Evolutionary conservation across 192 early-diverging fungal species (phyloP), one percentile per base, ranked within the genome.

Genomic region (Ambispora gerdemannii): DNA sequence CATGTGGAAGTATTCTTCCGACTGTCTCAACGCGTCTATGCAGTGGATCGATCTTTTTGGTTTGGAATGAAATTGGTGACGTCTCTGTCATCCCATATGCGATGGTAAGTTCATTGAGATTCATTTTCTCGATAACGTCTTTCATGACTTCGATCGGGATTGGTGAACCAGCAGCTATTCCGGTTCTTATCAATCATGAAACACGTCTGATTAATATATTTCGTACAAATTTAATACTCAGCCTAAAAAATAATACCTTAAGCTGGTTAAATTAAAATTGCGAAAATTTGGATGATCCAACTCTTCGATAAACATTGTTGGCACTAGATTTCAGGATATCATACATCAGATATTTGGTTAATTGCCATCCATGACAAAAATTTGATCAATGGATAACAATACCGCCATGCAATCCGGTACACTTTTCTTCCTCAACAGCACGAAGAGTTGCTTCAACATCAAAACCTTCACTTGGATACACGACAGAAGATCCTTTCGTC

Each of bases 121-220:
- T 25, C 75, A 83, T 77, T 62, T 78, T 80, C 6, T 65, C 52
- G 25, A 76, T 71, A 4, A 83, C 80, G 55, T 79, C 74, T 61
- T 70, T 76, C 82, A 83, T 83, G 17, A 81, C 74, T 34, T 76
- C 76, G 25, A 79, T 75, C 1, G 82, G 82, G 30, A 80, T 78
- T 24, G 76, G 72, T 1, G 77, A 79, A 0, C 82, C 82, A 13
- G 82, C 77, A 28, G 81, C 81, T 53, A 81, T 75, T 3, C 82
- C 82, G 25, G 80, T 81, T 13, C 82, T 72, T 50, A 81, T n/a
- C n/a, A n/a, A n/a, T n/a, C n/a, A n/a, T n/a, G n/a, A n/a, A n/a
- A n/a, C n/a, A n/a, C n/a, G n/a, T n/a, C n/a, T n/a, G n/a, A n/a
- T n/a, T n/a, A n/a, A n/a, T n/a, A n/a, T n/a, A n/a, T n/a, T n/a